A percentile compares a stretch with the other conserved stretches of the same genome.
phyloP scores from a whole-genome alignment of 768 basidiomycete genomes.

The Harrya chromipes region DNA sequence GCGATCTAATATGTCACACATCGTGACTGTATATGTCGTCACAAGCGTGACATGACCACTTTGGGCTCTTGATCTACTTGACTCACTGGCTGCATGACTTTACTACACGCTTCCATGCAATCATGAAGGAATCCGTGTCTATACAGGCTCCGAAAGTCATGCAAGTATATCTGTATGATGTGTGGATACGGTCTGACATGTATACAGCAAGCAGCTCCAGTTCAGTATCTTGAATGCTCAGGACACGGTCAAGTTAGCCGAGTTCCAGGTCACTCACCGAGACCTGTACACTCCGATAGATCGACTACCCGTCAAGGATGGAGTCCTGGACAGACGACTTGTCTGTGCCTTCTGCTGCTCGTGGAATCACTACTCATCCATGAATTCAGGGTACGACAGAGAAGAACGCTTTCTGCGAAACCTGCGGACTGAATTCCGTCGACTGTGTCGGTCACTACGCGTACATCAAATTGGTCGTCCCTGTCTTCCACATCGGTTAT shows the following conservation, averaged over 20 bases:
- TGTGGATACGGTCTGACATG: conserved; percentile 4
- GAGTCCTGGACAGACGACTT: conserved; percentile 88
- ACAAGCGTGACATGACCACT: conserved; percentile 9
- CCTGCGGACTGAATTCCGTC: conserved; percentile 86
- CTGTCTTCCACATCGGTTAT: conserved; percentile 98
- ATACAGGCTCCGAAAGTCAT: conserved; percentile 82
- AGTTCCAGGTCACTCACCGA: conserved; percentile 92
- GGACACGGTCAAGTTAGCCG: conserved; percentile 92
- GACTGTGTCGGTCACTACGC: conserved; percentile 99
- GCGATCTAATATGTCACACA: conserved; percentile 38
- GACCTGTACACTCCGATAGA: conserved; percentile 87
- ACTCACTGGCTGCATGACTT: neutral
- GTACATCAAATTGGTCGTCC: conserved; percentile 94
- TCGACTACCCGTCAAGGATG: conserved; percentile 83
- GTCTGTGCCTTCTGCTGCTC: conserved; percentile 42
- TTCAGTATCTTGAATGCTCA: conserved; percentile 93
- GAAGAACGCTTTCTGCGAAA: conserved; percentile 90
- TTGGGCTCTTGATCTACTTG: neutral
- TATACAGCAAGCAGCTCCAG: conserved; percentile 85
- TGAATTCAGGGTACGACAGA: conserved; percentile 82
- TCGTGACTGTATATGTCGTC: conserved; percentile 12
- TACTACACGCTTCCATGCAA: neutral
- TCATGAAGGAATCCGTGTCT: conserved; percentile 78
- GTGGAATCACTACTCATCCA: neutral
- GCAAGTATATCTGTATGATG: conserved; percentile 37